Percentiles rank a stretch among this genome's conserved stretches.
Evolutionary conservation across 2,329 filamentous ascomycete genomes (phyloP).

Genomic region (Fusarium sp.): DNA sequence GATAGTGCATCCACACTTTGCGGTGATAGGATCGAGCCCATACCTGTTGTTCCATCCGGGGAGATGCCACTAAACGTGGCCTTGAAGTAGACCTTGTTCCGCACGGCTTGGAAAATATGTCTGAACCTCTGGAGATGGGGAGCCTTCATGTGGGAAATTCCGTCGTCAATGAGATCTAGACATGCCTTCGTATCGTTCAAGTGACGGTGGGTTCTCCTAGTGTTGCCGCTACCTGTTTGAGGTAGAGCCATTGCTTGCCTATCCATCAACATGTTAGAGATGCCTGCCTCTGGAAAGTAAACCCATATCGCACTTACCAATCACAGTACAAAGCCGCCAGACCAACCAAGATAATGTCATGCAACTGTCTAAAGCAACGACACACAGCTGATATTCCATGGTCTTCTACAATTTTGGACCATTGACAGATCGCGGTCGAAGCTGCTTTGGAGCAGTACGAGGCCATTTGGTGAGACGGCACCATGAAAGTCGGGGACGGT

Average conservation of each 20-base stretch:
- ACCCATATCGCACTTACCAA: background rate
- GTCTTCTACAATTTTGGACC: background rate
- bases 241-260: conserved; percentile 3
- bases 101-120: background rate
- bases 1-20: background rate
- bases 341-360: conserved; percentile 3
- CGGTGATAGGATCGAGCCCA: background rate
- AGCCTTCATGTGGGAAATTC: background rate
- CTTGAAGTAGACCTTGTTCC: background rate
- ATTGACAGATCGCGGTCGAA: background rate
- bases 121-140: background rate
- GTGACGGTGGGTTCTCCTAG: background rate
- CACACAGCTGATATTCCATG: background rate
- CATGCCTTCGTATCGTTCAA: background rate
- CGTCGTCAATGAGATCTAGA: background rate
- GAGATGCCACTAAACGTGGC: background rate
- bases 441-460: conserved; percentile 3
- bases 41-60: background rate
- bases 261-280: background rate
- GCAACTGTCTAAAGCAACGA: conserved; percentile 6
- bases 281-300: background rate
- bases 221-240: fast-evolving
- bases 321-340: conserved; percentile 8
- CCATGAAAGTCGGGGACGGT: background rate
- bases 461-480: background rate